Conservation (phyloP, 805 yeast genomes). For the Wickerhamiella azyma region DNA sequence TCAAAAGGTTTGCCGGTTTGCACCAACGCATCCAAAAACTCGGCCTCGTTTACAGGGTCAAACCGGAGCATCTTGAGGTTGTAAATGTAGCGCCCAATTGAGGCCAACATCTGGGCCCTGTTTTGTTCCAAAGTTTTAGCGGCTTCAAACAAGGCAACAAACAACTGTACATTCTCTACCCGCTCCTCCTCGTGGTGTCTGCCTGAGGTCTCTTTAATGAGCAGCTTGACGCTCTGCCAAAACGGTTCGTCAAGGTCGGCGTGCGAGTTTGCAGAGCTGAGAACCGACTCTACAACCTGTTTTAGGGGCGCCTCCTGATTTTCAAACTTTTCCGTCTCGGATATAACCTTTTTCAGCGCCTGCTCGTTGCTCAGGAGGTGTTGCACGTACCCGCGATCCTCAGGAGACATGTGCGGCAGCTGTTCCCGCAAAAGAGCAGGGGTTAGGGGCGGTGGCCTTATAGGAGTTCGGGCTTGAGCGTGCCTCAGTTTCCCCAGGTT, state of each 20-base stretch:
- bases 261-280: slow-evolving; percentile 9
- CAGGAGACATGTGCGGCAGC: slow-evolving; percentile 11
- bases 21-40: slow-evolving; percentile 17
- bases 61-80: slow-evolving; percentile 15
- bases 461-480: not conserved
- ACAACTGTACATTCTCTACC: slow-evolving; percentile 10
- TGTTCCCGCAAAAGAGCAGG: slow-evolving; percentile 8
- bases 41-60: slow-evolving; percentile 21
- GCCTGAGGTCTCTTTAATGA: slow-evolving; percentile 6
- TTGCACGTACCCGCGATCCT: slow-evolving; percentile 10
- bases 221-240: slow-evolving; percentile 10
- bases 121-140: slow-evolving; percentile 13
- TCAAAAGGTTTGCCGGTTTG: slow-evolving; percentile 10
- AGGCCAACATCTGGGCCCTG: slow-evolving; percentile 8
- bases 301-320: not conserved
- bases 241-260: slow-evolving; percentile 12
- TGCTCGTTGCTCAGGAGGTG: slow-evolving; percentile 6
- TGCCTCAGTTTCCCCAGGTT: not conserved
- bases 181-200: slow-evolving; percentile 6
- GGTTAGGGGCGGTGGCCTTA: slow-evolving; percentile 4
- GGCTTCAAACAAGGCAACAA: slow-evolving; percentile 14
- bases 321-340: slow-evolving; percentile 72
- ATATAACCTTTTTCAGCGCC: slow-evolving; percentile 38
- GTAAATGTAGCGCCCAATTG: slow-evolving; percentile 15
- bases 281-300: slow-evolving; percentile 4